phyloP scores from a whole-genome alignment of 345 rosid genomes.

The Gossypium thurberi region DNA sequence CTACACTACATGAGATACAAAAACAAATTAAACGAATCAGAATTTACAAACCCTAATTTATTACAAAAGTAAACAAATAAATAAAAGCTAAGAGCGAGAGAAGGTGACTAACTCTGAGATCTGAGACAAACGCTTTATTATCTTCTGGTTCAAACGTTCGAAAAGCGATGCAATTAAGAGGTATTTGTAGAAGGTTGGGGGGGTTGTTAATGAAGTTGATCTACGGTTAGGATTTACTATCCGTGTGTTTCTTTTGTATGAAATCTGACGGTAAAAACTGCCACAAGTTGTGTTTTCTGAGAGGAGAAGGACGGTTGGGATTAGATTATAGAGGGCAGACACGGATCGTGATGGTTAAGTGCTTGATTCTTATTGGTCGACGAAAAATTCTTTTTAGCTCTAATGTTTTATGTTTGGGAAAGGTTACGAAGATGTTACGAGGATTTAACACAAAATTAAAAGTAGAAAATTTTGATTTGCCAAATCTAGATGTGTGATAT shows the following conservation, averaged over 20 bases:
- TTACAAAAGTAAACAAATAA: too few species aligned
- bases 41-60: neutral
- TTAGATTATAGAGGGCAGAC: constrained; percentile 12
- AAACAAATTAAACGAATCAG: neutral
- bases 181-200: constrained; percentile 10
- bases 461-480: too few species aligned
- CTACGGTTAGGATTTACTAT: constrained; percentile 33
- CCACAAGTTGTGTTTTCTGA: constrained; percentile 51
- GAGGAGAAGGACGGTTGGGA: constrained; percentile 30
- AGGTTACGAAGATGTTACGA: too few species aligned
- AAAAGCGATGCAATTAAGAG: rapidly evolving
- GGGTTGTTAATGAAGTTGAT: constrained; percentile 6
- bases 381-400: neutral
- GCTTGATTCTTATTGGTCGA: neutral
- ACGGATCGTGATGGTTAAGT: constrained; percentile 33
- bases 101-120: neutral
- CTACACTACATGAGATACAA: neutral
- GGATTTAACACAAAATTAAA: too few species aligned
- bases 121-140: too few species aligned
- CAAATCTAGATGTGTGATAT: too few species aligned
- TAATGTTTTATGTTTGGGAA: neutral
- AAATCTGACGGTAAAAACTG: constrained; percentile 36
- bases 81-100: neutral
- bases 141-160: neutral
- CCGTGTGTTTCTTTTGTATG: constrained; percentile 42